Base-by-base conservation (phyloP, 148 eudicot species). In the Fagopyrum tataricum region DNA sequence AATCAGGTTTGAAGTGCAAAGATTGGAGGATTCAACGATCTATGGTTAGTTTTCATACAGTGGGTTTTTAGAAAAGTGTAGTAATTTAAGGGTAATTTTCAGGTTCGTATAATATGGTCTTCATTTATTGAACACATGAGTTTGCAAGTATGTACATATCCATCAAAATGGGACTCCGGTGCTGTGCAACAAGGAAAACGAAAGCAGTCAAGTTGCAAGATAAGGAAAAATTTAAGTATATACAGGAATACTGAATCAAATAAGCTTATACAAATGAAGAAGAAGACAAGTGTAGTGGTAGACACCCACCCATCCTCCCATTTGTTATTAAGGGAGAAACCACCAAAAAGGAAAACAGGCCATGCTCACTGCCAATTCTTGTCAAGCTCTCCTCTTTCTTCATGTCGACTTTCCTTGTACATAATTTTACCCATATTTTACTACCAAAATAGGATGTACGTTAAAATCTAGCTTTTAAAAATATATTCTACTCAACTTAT, bases 211-310 rank as follows among this genome's bases (percentile, higher is more conserved):
- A 61, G 6, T 24, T 24, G 15, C 11, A 61, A 20, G 41, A 61
- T 24, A 61, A 12, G 31, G 64, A 58, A 61, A 12, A 37, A 13
- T 43, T 64, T 64, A 31, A 23, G 4, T 62, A 26, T 31, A 31
- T 6, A 2, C 8, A 55, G 6, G 61, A 55, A 55, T n/a, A 55
- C 20, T 7, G 2, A 49, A 55, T n/a, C 61, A n/a, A 18, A 55
- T 56, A 4, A 20, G 31, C 0, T 6, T 56, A 39, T 2, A 64
- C 43, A 13, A 20, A 64, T 11, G 5, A 61, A 11, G 41, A 31
- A 61, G 40, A 61, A 24, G 41, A 61, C 67, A 61, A 61, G 17
- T 58, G 64, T 24, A 61, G 17, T 58, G 64, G 14, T 61, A 59
- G 67, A 56, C 37, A 31, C 37, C 62, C 62, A 56, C 67, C 37